These are phyloP conservation scores for Gynostemma pentaphyllum DNA, from an alignment of 306 rosid genomes.

Conservation along the genomic window DNA sequence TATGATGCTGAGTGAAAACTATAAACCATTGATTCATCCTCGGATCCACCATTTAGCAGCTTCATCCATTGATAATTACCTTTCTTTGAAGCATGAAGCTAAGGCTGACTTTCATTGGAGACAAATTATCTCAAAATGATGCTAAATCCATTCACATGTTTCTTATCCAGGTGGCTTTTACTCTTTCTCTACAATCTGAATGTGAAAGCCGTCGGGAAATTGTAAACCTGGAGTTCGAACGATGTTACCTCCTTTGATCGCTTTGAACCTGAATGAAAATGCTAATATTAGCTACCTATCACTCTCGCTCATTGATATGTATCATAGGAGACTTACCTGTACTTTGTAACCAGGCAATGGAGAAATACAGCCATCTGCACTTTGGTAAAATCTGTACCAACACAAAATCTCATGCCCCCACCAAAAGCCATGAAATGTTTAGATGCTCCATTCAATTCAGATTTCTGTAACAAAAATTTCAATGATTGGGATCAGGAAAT, in stretches of 20 bases:
- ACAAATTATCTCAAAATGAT: too few species aligned
- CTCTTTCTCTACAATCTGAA: constrained; percentile 33
- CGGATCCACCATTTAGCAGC: too few species aligned
- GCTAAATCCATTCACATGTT: too few species aligned
- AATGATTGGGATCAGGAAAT: neutral
- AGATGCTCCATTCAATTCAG: constrained; percentile 46
- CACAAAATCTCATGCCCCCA: constrained; percentile 97
- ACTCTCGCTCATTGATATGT: neutral
- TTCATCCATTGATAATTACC: too few species aligned
- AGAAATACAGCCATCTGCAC: constrained; percentile 94
- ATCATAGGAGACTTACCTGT: constrained; percentile 42
- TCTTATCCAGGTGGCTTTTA: neutral
- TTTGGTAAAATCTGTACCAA: constrained; percentile 87
- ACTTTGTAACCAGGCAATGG: constrained; percentile 74
- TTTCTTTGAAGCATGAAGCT: too few species aligned
- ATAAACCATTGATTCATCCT: too few species aligned
- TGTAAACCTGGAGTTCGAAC: constrained; percentile 44
- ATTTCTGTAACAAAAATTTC: constrained; percentile 26
- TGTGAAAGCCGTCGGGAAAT: constrained; percentile 69
- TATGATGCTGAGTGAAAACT: too few species aligned
- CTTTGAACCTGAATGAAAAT: constrained; percentile 25
- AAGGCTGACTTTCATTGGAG: too few species aligned
- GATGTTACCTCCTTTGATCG: constrained; percentile 22
- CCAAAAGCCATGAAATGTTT: constrained; percentile 98
- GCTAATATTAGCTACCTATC: neutral